Percentiles rank a stretch among this genome's conserved stretches.
Evolutionary conservation across 805 yeast genomes (phyloP).

Genomic region (Maudiozyma saulgeensis): DNA sequence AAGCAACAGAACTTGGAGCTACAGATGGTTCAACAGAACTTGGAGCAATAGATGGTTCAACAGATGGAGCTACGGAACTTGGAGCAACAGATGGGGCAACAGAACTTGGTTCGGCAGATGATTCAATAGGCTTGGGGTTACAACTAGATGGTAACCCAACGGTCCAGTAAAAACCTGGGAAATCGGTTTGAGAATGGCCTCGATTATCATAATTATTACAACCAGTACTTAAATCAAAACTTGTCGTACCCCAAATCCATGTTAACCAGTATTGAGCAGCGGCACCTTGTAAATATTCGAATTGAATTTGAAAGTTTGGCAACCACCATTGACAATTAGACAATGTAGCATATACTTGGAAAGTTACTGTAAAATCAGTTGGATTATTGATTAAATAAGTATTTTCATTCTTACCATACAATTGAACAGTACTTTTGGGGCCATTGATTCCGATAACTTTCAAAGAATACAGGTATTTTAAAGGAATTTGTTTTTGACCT

Average conservation of each 20-base stretch:
- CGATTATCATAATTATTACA: slow-evolving; percentile 12
- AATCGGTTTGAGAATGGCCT: slow-evolving; percentile 14
- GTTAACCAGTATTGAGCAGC: slow-evolving; percentile 3
- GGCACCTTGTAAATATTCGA: slow-evolving; percentile 11
- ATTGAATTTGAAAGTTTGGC: slow-evolving; percentile 17
- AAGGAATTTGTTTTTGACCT: slow-evolving; percentile 9
- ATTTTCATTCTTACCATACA: slow-evolving; percentile 14
- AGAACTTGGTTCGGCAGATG: too few relatives aligned
- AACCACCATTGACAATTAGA: slow-evolving; percentile 8
- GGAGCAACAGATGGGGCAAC: too few relatives aligned
- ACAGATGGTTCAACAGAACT: too few relatives aligned
- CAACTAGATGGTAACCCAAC: neutral
- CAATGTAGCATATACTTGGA: slow-evolving; percentile 9
- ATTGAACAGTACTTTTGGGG: slow-evolving; percentile 9
- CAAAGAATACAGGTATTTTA: slow-evolving; percentile 11
- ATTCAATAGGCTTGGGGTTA: too few relatives aligned
- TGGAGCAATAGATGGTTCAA: too few relatives aligned
- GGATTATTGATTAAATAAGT: slow-evolving; percentile 9
- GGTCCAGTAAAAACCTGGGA: slow-evolving; percentile 15
- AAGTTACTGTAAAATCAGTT: slow-evolving; percentile 15
- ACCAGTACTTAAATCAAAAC: slow-evolving; percentile 14
- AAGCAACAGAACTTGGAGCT: too few relatives aligned
- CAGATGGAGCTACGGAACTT: too few relatives aligned
- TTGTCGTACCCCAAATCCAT: slow-evolving; percentile 13
- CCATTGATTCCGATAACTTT: slow-evolving; percentile 13